These are phyloP conservation scores for Neurospora sp. DNA, from an alignment of 2,329 filamentous ascomycete species.

Conservation along the genomic window DNA sequence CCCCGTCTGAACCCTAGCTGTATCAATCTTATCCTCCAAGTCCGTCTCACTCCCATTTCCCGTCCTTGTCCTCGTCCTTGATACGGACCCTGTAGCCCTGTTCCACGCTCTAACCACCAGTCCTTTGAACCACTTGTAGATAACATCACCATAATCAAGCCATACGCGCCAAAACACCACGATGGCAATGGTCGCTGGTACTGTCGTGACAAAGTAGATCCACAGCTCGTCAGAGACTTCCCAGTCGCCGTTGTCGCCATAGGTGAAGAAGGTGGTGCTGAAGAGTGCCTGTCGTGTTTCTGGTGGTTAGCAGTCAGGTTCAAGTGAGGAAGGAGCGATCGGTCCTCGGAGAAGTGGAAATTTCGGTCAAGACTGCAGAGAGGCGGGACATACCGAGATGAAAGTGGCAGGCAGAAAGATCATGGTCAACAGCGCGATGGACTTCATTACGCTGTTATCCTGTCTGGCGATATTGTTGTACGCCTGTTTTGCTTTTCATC, in stretches of 20 bases:
- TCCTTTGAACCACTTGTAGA: not conserved
- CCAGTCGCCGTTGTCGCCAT: conserved; percentile 9
- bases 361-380: not conserved
- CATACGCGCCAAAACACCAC: conserved; percentile 11
- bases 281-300: conserved; percentile 7
- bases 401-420: conserved; percentile 15
- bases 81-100: not conserved
- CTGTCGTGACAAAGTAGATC: conserved; percentile 11
- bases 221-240: conserved; percentile 10
- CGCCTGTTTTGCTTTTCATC: conserved; percentile 3
- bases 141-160: conserved; percentile 8
- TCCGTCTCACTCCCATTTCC: not conserved
- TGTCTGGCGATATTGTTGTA: conserved; percentile 15
- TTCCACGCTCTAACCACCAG: not conserved
- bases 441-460: conserved; percentile 15
- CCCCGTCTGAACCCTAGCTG: not conserved
- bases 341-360: not conserved
- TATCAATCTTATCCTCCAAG: not conserved
- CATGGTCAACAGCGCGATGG: conserved; percentile 14
- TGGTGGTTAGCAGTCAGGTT: not conserved
- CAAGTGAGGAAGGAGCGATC: not conserved
- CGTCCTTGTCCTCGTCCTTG: not conserved
- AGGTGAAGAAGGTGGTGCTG: conserved; percentile 15
- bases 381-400: conserved; percentile 8
- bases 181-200: conserved; percentile 10